A percentile compares a stretch with the other conserved stretches of the same genome.
Evolutionary conservation across 257 asterid species (phyloP).

Genomic region (Paulownia fortunei): DNA sequence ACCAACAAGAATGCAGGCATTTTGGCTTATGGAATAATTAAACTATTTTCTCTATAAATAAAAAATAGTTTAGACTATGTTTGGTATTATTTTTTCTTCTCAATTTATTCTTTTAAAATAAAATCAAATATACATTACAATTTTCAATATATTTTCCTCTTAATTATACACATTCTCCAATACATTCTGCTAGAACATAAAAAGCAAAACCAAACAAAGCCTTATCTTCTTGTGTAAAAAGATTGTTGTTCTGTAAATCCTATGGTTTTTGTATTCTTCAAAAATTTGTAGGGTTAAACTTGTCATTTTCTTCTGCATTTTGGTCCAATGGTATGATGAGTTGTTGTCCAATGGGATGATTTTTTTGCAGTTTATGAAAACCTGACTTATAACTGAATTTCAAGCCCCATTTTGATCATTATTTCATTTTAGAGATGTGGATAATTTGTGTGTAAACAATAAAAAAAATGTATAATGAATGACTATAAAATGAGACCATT

Average conservation of each 20-base stretch:
- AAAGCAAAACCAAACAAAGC: too few species aligned
- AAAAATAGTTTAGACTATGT: too few species aligned
- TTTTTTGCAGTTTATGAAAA: neutral
- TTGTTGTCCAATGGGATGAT: neutral
- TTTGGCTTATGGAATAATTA: neutral
- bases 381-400: neutral
- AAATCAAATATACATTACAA: too few species aligned
- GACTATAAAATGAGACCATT: too few species aligned
- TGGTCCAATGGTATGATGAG: neutral
- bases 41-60: neutral
- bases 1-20: constrained; percentile 23
- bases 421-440: neutral
- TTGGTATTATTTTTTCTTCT: too few species aligned
- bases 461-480: too few species aligned
- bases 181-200: too few species aligned
- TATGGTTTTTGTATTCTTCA: neutral
- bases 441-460: too few species aligned
- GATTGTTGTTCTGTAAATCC: neutral
- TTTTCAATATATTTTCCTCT: too few species aligned
- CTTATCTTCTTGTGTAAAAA: too few species aligned
- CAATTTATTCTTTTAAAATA: too few species aligned
- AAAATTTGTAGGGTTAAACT: neutral
- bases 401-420: neutral
- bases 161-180: too few species aligned
- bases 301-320: neutral